Evolutionary conservation across 225 moss, liverwort and hornwort species (phyloP).

Genomic region (Pleurozium schreberi): DNA sequence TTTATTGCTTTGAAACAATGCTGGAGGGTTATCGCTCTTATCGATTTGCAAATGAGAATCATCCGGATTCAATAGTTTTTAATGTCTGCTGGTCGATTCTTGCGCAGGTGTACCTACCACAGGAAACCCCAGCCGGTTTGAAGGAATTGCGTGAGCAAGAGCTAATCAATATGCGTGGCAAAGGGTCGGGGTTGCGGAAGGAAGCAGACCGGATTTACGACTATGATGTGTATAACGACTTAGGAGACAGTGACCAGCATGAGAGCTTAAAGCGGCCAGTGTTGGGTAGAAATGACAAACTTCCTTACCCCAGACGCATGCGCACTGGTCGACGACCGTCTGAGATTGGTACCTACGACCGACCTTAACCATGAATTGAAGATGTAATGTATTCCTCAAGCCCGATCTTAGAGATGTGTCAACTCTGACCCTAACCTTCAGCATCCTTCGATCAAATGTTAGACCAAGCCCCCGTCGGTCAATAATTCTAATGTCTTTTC

Average conservation of each 20-base stretch:
- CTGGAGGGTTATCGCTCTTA: not conserved
- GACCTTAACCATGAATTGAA: not conserved
- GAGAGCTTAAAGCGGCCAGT: constrained; percentile 31
- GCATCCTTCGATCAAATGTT: not conserved
- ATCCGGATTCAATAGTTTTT: not conserved
- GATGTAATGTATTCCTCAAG: not conserved
- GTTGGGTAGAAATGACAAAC: constrained; percentile 30
- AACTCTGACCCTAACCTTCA: not conserved
- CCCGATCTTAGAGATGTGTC: not conserved
- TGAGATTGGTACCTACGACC: constrained; percentile 16
- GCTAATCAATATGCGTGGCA: constrained; percentile 45
- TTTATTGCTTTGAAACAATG: not conserved
- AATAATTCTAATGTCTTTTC: not conserved
- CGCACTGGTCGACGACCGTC: constrained; percentile 51
- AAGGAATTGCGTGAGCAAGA: constrained; percentile 37
- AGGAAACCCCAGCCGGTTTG: constrained; percentile 46
- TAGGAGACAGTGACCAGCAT: constrained; percentile 49
- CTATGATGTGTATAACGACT: constrained; percentile 64
- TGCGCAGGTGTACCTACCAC: constrained; percentile 48
- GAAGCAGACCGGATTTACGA: constrained; percentile 68
- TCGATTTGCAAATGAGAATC: not conserved
- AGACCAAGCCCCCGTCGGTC: not conserved
- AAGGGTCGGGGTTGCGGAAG: constrained; percentile 50
- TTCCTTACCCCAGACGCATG: constrained; percentile 68
- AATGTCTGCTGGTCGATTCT: not conserved